Base-by-base conservation (phyloP, 306 rosid species). In the Vigna angularis region DNA sequence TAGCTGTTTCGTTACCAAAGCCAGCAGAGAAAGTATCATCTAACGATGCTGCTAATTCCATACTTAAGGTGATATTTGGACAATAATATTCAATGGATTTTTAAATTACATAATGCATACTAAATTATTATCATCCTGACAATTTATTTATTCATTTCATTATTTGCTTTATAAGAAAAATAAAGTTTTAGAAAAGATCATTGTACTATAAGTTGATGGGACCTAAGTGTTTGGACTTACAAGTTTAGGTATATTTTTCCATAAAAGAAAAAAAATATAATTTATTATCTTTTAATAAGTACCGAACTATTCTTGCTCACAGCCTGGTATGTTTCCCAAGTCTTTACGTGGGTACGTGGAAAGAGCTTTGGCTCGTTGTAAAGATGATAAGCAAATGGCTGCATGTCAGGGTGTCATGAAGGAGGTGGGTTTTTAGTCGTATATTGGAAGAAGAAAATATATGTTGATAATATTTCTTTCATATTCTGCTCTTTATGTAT, bases 291-390 rank as follows among this genome's bases (percentile, higher is more conserved):
- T 69, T 50, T 70, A 74, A 70, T 70, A 48, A 24, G 51, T 73
- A 69, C 72, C 69, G 56, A 75, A 73, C 70, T 45, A 73, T 75
- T 71, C 55, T 87, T 75, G 49, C 75, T 64, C 82, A 81, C 93
- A 96, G 99, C 93, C 99, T 73, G 96, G 90, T 76, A 84, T 80
- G 89, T 93, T 93, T 78, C 99, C 99, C 30, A 93, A 87, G 75
- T 93, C 98, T 38, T 79, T 96, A 71, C 93, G 99, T 56, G 96
- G 94, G 65, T 96, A 96, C 86, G 97, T 93, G 66, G 98, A 90
- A 85, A 96, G 97, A 89, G 98, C 94, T 74, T 86, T 93, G 92
- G 90, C 91, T 80, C 97, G 99, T 30, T 96, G 94, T 88, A 90
- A 93, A 84, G 97, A 86, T 85, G 99, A 96, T 72, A 84, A 42